A percentile compares a stretch with the other conserved stretches of the same genome.
Conservation (phyloP, 2,329 filamentous ascomycete species). For the Colletotrichum abscissum region DNA sequence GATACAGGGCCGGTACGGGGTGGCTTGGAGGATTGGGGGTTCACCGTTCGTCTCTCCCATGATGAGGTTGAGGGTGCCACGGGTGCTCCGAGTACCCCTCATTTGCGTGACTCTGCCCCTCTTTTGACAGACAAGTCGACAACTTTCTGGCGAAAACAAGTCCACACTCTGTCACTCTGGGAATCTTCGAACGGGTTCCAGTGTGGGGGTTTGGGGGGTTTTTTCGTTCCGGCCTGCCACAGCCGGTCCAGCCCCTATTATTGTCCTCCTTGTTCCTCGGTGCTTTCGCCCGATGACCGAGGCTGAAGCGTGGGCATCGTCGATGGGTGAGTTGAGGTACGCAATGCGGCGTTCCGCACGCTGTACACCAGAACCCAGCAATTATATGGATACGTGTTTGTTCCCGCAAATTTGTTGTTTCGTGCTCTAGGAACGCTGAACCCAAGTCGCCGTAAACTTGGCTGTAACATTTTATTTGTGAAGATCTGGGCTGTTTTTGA, state of each 20-base stretch:
- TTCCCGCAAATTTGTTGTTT: background rate
- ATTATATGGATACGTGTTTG: background rate
- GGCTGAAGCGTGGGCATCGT: slow-evolving; percentile 1
- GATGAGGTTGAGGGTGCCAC: background rate
- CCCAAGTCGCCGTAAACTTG: background rate
- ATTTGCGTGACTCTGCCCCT: slow-evolving; percentile 2
- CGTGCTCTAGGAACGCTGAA: background rate
- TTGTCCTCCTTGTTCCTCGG: background rate
- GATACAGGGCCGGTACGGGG: slow-evolving; percentile 26
- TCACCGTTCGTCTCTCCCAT: slow-evolving; percentile 1
- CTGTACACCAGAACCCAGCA: background rate
- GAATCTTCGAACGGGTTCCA: background rate
- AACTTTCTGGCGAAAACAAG: background rate
- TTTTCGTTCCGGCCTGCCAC: background rate
- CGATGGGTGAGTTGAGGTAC: background rate
- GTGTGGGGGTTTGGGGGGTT: slow-evolving; percentile 1
- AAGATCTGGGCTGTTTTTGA: background rate
- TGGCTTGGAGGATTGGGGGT: slow-evolving; percentile 10
- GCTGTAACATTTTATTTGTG: background rate
- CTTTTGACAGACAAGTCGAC: background rate
- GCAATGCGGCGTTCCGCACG: no score
- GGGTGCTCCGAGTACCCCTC: slow-evolving; percentile 8
- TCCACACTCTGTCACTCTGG: background rate
- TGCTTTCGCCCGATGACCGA: slow-evolving; percentile 17
- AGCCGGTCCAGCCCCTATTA: background rate